Conservation (phyloP, 768 basidiomycete genomes). For the Tremella fuciformis region DNA sequence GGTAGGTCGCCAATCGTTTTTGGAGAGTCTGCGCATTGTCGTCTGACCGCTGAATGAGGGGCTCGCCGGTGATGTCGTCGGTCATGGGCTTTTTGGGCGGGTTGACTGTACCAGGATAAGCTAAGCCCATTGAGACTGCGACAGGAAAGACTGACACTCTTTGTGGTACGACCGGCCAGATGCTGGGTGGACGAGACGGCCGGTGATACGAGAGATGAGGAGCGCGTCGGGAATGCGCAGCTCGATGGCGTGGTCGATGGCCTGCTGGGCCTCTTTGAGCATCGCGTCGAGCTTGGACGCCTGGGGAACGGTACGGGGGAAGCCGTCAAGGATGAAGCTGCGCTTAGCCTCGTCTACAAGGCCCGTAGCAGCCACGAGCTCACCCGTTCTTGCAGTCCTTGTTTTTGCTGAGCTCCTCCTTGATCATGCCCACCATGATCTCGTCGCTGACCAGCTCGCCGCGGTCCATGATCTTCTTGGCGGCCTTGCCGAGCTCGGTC, state of each 20-base stretch:
- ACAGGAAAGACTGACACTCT: slow-evolving; percentile 66
- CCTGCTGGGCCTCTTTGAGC: slow-evolving; percentile 77
- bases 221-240: slow-evolving; percentile 89
- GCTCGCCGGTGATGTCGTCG: slow-evolving; percentile 93
- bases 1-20: slow-evolving; percentile 84
- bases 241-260: slow-evolving; percentile 80
- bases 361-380: slow-evolving; percentile 43
- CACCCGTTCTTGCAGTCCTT: slow-evolving; percentile 91
- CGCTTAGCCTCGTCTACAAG: background rate
- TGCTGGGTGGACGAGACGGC: slow-evolving; percentile 83
- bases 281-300: slow-evolving; percentile 93
- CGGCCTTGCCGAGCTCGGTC: slow-evolving; percentile 81
- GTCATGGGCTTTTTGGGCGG: slow-evolving; percentile 94
- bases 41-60: slow-evolving; percentile 92
- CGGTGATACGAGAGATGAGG: slow-evolving; percentile 95
- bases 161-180: slow-evolving; percentile 91
- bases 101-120: slow-evolving; percentile 55
- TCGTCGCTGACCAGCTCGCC: slow-evolving; percentile 95
- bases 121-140: background rate
- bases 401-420: slow-evolving; percentile 91
- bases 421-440: slow-evolving; percentile 97
- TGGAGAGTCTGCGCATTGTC: slow-evolving; percentile 94
- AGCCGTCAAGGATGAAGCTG: slow-evolving; percentile 98
- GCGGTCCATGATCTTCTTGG: slow-evolving; percentile 96
- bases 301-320: slow-evolving; percentile 94